These are phyloP conservation scores for Fragosphaeria purpurea DNA, from an alignment of 2,329 filamentous ascomycete species.

Conservation along the genomic window DNA sequence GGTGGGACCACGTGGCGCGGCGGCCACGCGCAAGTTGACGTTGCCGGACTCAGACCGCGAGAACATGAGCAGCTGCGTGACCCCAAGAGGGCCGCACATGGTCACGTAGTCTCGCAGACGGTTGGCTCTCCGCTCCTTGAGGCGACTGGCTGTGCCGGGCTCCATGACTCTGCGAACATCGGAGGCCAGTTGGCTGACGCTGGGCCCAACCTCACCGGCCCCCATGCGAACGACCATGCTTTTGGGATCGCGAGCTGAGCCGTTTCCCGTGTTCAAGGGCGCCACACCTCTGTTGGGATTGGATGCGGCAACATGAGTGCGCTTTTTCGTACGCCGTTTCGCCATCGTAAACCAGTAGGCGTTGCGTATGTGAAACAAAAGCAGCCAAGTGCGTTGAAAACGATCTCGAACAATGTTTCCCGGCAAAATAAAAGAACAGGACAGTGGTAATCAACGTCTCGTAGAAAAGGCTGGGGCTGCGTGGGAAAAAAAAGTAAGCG, in stretches of 20 bases:
- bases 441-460: no score
- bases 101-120: conserved; percentile 83
- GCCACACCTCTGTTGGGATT: conserved; percentile 44
- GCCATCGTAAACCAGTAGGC: conserved; percentile 48
- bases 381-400: no score
- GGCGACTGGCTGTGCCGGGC: conserved; percentile 76
- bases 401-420: no score
- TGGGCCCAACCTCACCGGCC: conserved; percentile 84
- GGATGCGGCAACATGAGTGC: conserved; percentile 65
- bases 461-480: no score
- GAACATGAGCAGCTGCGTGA: conserved; percentile 87
- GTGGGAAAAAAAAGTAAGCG: no score
- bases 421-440: no score
- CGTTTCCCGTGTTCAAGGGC: conserved; percentile 45
- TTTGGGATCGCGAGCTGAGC: conserved; percentile 65
- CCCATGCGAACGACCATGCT: conserved; percentile 98
- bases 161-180: conserved; percentile 94
- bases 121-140: conserved; percentile 86
- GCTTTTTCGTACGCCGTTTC: conserved; percentile 73
- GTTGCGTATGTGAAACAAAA: background rate
- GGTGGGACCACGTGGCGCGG: conserved; percentile 84
- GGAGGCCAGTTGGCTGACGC: conserved; percentile 79
- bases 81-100: conserved; percentile 90
- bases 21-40: conserved; percentile 78
- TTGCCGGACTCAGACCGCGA: conserved; percentile 84